Conservation (phyloP, 2,329 filamentous ascomycete genomes). For the Fusarium sp. region DNA sequence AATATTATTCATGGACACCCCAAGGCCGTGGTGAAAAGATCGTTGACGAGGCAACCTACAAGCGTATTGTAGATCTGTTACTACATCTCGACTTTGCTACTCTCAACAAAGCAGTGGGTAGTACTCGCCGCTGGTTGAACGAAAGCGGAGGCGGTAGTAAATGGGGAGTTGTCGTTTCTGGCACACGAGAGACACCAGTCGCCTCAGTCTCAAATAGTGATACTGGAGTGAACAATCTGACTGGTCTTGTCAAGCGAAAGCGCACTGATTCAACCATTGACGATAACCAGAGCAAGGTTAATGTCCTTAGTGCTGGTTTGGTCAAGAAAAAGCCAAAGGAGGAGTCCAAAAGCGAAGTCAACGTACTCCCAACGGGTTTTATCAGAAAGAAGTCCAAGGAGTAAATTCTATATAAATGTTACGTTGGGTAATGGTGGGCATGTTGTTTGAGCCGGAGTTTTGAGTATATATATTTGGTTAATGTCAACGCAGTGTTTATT, state of each 20-base stretch:
- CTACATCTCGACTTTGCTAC: constrained; percentile 80
- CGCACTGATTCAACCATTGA: constrained; percentile 48
- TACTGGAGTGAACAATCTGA: constrained; percentile 59
- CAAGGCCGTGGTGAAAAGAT: constrained; percentile 72
- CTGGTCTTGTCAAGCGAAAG: constrained; percentile 62
- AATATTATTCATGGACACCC: constrained; percentile 74
- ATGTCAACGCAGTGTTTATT: neutral
- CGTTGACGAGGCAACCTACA: constrained; percentile 73
- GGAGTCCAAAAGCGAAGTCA: constrained; percentile 49
- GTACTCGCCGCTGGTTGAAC: constrained; percentile 76
- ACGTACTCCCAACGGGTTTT: constrained; percentile 62
- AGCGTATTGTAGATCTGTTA: constrained; percentile 75
- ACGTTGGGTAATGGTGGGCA: constrained; percentile 16
- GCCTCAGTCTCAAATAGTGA: constrained; percentile 17
- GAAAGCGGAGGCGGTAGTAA: constrained; percentile 69
- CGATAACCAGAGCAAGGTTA: constrained; percentile 49
- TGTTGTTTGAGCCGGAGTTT: constrained; percentile 36
- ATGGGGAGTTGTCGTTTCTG: constrained; percentile 66
- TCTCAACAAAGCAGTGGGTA: constrained; percentile 69
- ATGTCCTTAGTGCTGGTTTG: constrained; percentile 61
- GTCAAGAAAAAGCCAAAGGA: constrained; percentile 68
- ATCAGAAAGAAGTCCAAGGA: constrained; percentile 69
- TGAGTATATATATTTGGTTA: constrained; percentile 24
- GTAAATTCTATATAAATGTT: constrained; percentile 7
- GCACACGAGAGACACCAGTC: constrained; percentile 51